A percentile compares a stretch with the other conserved stretches of the same genome.
Evolutionary conservation across 208 protist species (phyloP).

Genomic region (Leishmania tarentolae): DNA sequence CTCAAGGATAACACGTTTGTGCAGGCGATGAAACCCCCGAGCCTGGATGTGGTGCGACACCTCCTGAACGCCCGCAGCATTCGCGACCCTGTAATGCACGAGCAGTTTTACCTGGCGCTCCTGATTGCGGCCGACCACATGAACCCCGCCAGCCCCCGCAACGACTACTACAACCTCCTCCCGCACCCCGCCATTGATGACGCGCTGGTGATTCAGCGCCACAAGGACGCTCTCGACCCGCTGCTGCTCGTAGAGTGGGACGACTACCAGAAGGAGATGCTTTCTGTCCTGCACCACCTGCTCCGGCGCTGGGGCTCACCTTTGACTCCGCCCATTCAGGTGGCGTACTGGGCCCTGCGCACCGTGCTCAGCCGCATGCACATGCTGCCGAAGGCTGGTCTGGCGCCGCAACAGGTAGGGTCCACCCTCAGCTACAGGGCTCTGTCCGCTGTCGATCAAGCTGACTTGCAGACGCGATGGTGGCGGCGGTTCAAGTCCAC

Average conservation of each 20-base stretch:
- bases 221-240: conserved; percentile 77
- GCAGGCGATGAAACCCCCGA: conserved; percentile 39
- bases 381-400: conserved; percentile 60
- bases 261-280: conserved; percentile 77
- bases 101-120: conserved; percentile 75
- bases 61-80: conserved; percentile 63
- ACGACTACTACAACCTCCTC: conserved; percentile 65
- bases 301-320: conserved; percentile 46
- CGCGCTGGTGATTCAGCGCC: conserved; percentile 45
- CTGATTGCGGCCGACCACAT: conserved; percentile 67
- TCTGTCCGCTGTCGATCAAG: conserved; percentile 53
- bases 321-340: conserved; percentile 53
- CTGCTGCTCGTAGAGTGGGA: conserved; percentile 81
- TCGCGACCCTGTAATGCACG: conserved; percentile 66
- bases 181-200: conserved; percentile 79
- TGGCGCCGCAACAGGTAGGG: conserved; percentile 56
- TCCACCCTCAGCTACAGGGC: conserved; percentile 67
- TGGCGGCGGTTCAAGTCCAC: conserved; percentile 37
- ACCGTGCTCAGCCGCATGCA: conserved; percentile 75
- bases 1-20: conserved; percentile 31
- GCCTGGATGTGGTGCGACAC: conserved; percentile 49
- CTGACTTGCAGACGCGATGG: conserved; percentile 49
- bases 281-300: conserved; percentile 53
- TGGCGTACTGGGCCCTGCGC: conserved; percentile 83
- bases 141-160: conserved; percentile 41